These are phyloP conservation scores for Aspergillus pseudoterreus DNA, from an alignment of 2,329 filamentous ascomycete species.

Conservation along the genomic window DNA sequence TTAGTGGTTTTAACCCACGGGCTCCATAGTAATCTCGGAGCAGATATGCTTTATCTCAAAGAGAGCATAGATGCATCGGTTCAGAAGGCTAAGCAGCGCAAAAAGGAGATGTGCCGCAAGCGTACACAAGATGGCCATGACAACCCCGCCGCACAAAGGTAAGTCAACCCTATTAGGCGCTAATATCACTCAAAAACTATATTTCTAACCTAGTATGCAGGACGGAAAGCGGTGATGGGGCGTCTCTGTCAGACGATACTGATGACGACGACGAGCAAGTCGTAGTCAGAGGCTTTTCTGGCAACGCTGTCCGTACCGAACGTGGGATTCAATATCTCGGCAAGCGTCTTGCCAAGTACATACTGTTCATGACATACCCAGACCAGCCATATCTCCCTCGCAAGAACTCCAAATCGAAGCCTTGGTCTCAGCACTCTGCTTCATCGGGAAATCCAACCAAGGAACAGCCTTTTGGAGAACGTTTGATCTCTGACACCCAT, in stretches of 20 bases:
- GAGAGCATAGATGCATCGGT: conserved; percentile 90
- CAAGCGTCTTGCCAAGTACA: conserved; percentile 86
- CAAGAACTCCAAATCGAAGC: conserved; percentile 51
- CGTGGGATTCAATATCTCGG: conserved; percentile 95
- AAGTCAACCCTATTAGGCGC: background rate
- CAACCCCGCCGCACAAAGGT: conserved; percentile 2
- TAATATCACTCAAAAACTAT: background rate
- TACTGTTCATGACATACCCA: conserved; percentile 85
- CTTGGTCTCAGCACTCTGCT: conserved; percentile 47
- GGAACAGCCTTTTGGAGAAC: conserved; percentile 23
- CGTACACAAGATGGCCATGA: too few species aligned
- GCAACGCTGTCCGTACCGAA: conserved; percentile 88
- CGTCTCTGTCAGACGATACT: background rate
- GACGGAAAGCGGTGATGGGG: background rate
- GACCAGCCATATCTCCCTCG: conserved; percentile 82
- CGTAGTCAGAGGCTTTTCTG: conserved; percentile 83
- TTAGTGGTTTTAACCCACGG: conserved; percentile 92
- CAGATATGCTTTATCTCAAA: conserved; percentile 95
- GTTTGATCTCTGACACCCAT: conserved; percentile 37
- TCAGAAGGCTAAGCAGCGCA: conserved; percentile 59
- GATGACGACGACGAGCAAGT: conserved; percentile 62
- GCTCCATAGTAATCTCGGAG: conserved; percentile 89
- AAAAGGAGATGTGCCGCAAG: conserved; percentile 46
- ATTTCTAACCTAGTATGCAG: background rate
- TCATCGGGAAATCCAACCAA: conserved; percentile 31